Evolutionary conservation across 2,329 filamentous ascomycete genomes (phyloP), one percentile per base, ranked within the genome.

Genomic region (Cordyceps cateniannulata): DNA sequence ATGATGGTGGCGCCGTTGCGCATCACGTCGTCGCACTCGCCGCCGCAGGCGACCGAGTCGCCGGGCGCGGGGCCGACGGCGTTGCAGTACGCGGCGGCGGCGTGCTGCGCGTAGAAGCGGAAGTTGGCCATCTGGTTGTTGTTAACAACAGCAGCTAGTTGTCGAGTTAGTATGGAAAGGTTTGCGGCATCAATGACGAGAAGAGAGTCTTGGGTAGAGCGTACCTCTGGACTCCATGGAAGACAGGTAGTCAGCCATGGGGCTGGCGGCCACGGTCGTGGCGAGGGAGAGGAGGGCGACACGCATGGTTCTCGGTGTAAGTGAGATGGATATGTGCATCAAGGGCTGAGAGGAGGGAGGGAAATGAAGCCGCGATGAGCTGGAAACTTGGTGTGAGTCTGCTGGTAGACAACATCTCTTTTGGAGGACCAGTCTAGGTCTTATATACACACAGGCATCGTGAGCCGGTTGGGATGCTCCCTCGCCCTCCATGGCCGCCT

Each of bases 41-140:
- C 68, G n/a, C 67, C 52, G 69, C 83, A 85, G 42, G 68, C 69
- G 22, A 85, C 65, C 18, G 64, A 50, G 9, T 74, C 65, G 32
- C 79, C 79, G 1, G 73, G 65, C 1, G 70, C 44, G 12, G 47
- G 51, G 3, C 67, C 71, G 3, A 76, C 68, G 56, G 69, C 75
- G 70, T 84, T 84, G 74, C 83, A 85, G 70, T 83, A 83, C 3
- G 78, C 73, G 3, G 81, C 79, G 2, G 73, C 77, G 3, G 81
- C 71, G 65, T 82, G 82, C 69, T 85, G 77, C 32, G 76, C 73
- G 65, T 77, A 85, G 67, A 80, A 79, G 55, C 75, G 67, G 63
- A 84, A 72, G 61, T 72, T 73, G 62, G 65, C 63, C 16, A 79
- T 60, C 6, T 67, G 35, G 78, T 68, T 10, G 67, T 62, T 3